Base-by-base conservation (phyloP, 108 stramenopile genomes). In the Epithemia pelagica region DNA sequence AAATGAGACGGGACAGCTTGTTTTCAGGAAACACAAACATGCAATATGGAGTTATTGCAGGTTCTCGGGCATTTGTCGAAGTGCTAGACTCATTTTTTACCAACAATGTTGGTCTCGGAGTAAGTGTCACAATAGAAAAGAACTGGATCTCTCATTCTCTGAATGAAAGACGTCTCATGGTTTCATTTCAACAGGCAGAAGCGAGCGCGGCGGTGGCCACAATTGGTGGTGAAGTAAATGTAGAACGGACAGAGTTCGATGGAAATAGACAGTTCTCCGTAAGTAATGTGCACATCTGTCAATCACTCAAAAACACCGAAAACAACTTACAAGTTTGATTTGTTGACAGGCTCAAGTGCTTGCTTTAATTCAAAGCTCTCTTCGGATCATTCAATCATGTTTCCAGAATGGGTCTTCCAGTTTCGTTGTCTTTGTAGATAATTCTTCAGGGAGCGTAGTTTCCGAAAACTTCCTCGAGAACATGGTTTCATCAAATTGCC, bases 391-490 rank as follows among this genome's bases (percentile, higher is more conserved):
- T 19, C 56, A 58, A 58, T 58, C 56, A 19, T 58, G 56, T n/a
- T 26, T 58, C 56, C 56, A 58, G 21, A 27, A n/a, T 21, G 26
- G 56, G 7, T 26, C 25, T 23, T 58, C 56, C 25, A 27, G 21
- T n/a, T 58, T 58, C 21, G 56, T 58, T 8, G 56, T 27, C 15
- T 58, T 58, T 27, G 56, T 27, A n/a, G 56, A 58, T 58, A 58
- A 21, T 27, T 27, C 22, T 26, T 58, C 56, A 8, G 21, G 15
- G 25, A 7, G 7, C 21, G 8, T 21, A 7, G 56, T 7, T 19
- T 23, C 56, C 25, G 26, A 26, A 27, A 58, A 58, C 21, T 58
- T 58, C 26, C 8, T 58, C 5, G 18, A 27, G 22, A n/a, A 27
- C 56, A 26, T 26, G 25, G 56, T 26, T 5, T 58, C 56, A 7